These are phyloP conservation scores for Rozella allomycis DNA, from an alignment of 371 early-diverging fungal genomes.

Conservation along the genomic window DNA sequence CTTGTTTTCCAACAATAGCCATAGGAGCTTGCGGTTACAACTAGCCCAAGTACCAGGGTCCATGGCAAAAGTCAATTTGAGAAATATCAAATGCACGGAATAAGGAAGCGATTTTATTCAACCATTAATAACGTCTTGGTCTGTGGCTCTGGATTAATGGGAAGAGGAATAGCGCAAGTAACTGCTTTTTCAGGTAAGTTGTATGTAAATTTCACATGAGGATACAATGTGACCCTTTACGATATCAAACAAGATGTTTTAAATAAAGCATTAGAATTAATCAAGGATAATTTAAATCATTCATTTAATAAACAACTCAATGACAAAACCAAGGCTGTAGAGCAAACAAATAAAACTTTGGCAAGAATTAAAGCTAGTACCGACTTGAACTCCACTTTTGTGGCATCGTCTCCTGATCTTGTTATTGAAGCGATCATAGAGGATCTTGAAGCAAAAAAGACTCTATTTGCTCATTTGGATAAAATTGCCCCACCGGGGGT, in stretches of 20 bases:
- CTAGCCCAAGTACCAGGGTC: too few relatives aligned
- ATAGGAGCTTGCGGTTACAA: too few relatives aligned
- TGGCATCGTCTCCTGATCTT: constrained; percentile 32
- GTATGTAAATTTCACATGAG: too few relatives aligned
- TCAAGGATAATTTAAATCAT: constrained; percentile 48
- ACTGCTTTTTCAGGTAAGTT: constrained; percentile 56
- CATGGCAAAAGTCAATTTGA: too few relatives aligned
- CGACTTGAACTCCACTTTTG: constrained; percentile 35
- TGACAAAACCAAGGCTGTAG: constrained; percentile 25
- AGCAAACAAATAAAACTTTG: constrained; percentile 28
- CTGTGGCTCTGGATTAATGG: constrained; percentile 2
- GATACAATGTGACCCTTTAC: constrained; percentile 54
- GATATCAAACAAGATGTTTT: constrained; percentile 25
- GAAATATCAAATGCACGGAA: too few relatives aligned
- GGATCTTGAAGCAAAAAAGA: constrained; percentile 63
- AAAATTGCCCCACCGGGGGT: constrained; percentile 41
- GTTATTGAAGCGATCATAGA: constrained; percentile 89
- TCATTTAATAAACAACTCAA: constrained; percentile 71
- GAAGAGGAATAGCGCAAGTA: constrained; percentile 33
- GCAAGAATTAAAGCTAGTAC: constrained; percentile 31
- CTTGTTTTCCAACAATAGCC: too few relatives aligned
- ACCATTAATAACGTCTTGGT: neutral
- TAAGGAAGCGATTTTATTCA: too few relatives aligned
- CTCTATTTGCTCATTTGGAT: constrained; percentile 46
- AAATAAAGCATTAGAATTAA: constrained; percentile 53